Evolutionary conservation across 2,329 filamentous ascomycete species (phyloP), one percentile per base, ranked within the genome.

Genomic region (Raffaelea deltoideospora): DNA sequence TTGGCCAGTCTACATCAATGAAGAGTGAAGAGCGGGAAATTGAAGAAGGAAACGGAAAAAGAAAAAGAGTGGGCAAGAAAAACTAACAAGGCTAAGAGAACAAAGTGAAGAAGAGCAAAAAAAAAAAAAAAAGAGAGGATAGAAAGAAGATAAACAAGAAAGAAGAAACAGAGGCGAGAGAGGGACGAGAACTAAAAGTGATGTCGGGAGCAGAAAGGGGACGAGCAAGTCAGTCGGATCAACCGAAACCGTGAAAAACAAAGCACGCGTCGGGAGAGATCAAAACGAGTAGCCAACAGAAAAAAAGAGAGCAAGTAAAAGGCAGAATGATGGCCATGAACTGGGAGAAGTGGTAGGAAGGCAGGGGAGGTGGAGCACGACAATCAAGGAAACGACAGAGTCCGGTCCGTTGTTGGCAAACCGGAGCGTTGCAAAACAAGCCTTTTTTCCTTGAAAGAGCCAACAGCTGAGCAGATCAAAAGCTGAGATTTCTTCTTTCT

Each of bases 401-500:
- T 11, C 23, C 23, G 31, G 21, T 38, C 34, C 31, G 37, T 34
- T 13, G 30, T 22, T 18, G 23, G 33, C 37, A 39, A 32, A 35
- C 34, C 37, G 34, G 34, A 34, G 34, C 19, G 36, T 34, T 36
- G 37, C 36, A 41, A 33, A 32, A n/a, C n/a, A n/a, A n/a, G n/a
- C n/a, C n/a, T n/a, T n/a, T n/a, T n/a, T n/a, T n/a, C n/a, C n/a
- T n/a, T n/a, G n/a, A n/a, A n/a, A n/a, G n/a, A n/a, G n/a, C n/a
- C n/a, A n/a, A n/a, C n/a, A n/a, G n/a, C n/a, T n/a, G n/a, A n/a
- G n/a, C n/a, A n/a, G n/a, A n/a, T n/a, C n/a, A n/a, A n/a, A n/a
- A n/a, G n/a, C n/a, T n/a, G n/a, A n/a, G n/a, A n/a, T n/a, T n/a
- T n/a, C n/a, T n/a, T n/a, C n/a, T n/a, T n/a, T n/a, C n/a, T n/a